Percentiles rank a stretch among this genome's conserved stretches.
Evolutionary conservation across 2,329 filamentous ascomycete species (phyloP).

Genomic region (Monosporascus sp.): DNA sequence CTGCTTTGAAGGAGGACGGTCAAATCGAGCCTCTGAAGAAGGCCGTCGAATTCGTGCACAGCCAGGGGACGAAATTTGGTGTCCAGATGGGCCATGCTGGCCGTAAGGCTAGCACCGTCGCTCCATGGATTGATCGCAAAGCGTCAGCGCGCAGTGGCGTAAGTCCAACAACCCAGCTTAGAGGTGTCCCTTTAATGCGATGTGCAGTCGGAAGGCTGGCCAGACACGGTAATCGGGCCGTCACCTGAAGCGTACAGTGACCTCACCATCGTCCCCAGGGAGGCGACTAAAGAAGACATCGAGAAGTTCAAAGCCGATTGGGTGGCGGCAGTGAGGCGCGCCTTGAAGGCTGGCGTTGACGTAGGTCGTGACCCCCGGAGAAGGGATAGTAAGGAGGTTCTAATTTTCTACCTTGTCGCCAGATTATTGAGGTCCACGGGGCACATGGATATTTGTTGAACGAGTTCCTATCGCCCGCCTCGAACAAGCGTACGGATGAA

Average conservation of each 20-base stretch:
- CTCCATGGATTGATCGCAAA: constrained; percentile 17
- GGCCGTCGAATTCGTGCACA: constrained; percentile 24
- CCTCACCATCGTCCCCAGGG: constrained; percentile 18
- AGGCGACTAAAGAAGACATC: constrained; percentile 28
- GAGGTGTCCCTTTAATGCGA: not conserved
- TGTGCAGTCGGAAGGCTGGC: constrained; percentile 24
- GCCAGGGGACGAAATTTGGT: constrained; percentile 22
- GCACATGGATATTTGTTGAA: constrained; percentile 44
- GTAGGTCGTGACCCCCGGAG: constrained; percentile 9
- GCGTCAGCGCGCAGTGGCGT: constrained; percentile 12
- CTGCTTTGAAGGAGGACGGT: constrained; percentile 21
- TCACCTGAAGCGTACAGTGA: constrained; percentile 21
- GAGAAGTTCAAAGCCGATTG: constrained; percentile 27
- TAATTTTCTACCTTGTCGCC: constrained; percentile 22
- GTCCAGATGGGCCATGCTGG: constrained; percentile 28
- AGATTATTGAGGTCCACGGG: constrained; percentile 32
- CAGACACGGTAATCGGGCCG: constrained; percentile 21
- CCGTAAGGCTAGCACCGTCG: constrained; percentile 22
- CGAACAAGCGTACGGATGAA: constrained; percentile 41
- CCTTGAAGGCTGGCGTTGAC: constrained; percentile 28
- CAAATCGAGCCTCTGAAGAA: constrained; percentile 27
- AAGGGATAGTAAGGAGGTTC: no score
- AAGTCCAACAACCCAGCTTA: not conserved
- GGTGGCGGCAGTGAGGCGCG: constrained; percentile 26
- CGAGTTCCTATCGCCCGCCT: constrained; percentile 38